Conservation (phyloP, 2,329 filamentous ascomycete genomes). For the Colletotrichum paranaense region DNA sequence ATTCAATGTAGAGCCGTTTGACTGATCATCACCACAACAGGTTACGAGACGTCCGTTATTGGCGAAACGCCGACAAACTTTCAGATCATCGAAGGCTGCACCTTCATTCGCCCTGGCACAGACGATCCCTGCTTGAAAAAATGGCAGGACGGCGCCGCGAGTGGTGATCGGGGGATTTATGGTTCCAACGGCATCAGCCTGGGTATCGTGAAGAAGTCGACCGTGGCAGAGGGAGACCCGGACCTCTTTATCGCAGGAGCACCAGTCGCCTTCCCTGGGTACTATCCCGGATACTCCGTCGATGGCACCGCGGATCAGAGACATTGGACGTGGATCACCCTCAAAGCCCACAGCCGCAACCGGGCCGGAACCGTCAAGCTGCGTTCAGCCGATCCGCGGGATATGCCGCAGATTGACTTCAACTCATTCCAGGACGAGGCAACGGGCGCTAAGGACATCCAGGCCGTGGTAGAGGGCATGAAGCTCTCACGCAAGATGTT, state of each 20-base stretch:
- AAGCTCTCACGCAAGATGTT: conserved; percentile 52
- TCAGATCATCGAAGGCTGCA: conserved; percentile 42
- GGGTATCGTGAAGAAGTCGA: conserved; percentile 46
- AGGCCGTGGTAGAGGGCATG: conserved; percentile 61
- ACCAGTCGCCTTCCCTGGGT: conserved; percentile 43
- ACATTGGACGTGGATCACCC: conserved; percentile 53
- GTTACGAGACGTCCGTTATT: conserved; percentile 41
- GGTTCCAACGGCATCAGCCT: conserved; percentile 47
- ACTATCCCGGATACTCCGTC: conserved; percentile 43
- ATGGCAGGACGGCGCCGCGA: conserved; percentile 42
- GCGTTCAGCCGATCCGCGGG: conserved; percentile 66
- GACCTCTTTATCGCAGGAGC: conserved; percentile 46
- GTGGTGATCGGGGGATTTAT: conserved; percentile 43
- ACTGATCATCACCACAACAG: not conserved
- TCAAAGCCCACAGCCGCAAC: conserved; percentile 71
- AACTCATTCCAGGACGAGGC: conserved; percentile 58
- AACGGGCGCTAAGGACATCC: conserved; percentile 50
- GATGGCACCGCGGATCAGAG: conserved; percentile 45
- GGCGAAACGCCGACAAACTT: conserved; percentile 42
- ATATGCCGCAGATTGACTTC: conserved; percentile 69
- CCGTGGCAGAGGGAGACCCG: conserved; percentile 40
- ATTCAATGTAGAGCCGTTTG: not conserved
- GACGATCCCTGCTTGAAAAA: conserved; percentile 48
- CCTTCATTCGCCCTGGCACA: conserved; percentile 40
- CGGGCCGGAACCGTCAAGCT: conserved; percentile 67